Evolutionary conservation across 2,329 filamentous ascomycete species (phyloP), one percentile per base, ranked within the genome.

Genomic region (Fusarium austroafricanum): DNA sequence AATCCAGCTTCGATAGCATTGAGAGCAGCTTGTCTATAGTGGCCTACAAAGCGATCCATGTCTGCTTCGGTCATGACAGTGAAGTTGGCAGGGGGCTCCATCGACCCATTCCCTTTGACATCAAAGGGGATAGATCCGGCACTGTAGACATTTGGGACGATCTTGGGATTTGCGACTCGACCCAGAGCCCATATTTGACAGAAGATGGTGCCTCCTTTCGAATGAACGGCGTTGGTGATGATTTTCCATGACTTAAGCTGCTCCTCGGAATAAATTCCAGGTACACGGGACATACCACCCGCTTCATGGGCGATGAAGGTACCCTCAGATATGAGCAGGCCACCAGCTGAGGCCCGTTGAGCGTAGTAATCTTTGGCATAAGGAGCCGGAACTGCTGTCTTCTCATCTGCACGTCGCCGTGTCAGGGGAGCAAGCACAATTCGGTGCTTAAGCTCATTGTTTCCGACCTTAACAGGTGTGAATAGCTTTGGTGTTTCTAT

Each of bases 101-200:
- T 55, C 23, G 63, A 64, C 12, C 45, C 46, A 10, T 54, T 46
- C 3, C 49, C 71, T 7, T 55, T 51, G 0, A 26, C 35, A 11
- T 60, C 26, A 10, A 68, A 59, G 6, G 64, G 58, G 15, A 52
- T 68, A 14, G 71, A 70, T 3, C 71, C 68, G 2, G 68, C 55
- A 10, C 71, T 65, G 66, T 66, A 73, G 2, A 73, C 61, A 20
- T 46, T 33, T 6, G 66, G 29, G 3, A 73, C 68, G 18, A 65
- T 26, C 17, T 65, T 61, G 11, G 66, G 71, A 9, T 70, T 64
- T 4, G 71, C 71, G n/a, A 61, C 58, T 54, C 71, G 68, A 17
- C 90, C 89, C 5, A 87, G 76, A 2, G 84, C 84, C 86, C 87
- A 91, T 2, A 92, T 81, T 75, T 92, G 90, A 26, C 83, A 76